Evolutionary conservation across 2,329 filamentous ascomycete genomes (phyloP).

Genomic region (Polytolypa hystricis): DNA sequence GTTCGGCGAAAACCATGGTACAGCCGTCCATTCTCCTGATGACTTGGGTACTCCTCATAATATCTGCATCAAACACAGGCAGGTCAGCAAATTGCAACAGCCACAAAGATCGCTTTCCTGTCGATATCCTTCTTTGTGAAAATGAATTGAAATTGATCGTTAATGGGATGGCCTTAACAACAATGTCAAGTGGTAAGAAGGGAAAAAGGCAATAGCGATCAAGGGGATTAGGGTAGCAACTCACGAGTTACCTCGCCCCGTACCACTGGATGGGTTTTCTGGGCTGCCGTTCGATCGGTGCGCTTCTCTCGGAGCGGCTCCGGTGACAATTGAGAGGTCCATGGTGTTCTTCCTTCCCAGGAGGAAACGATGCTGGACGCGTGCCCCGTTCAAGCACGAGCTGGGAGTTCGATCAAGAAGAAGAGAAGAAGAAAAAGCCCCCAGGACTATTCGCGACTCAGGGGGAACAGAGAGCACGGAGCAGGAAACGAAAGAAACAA

Average conservation of each 20-base stretch:
- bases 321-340: constrained; percentile 13
- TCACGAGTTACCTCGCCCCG: no score
- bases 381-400: background rate
- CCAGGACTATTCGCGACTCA: background rate
- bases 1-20: constrained; percentile 59
- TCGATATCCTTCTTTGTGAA: background rate
- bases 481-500: background rate
- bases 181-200: background rate
- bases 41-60: constrained; percentile 28
- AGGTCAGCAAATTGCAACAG: constrained; percentile 1
- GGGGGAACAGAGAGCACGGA: background rate
- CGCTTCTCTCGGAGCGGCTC: constrained; percentile 8
- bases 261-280: no score
- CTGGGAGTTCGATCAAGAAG: background rate
- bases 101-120: background rate
- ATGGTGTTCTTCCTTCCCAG: constrained; percentile 7
- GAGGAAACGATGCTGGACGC: background rate
- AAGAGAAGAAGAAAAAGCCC: background rate
- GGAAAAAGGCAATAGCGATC: no score
- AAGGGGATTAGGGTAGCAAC: background rate
- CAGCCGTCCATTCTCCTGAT: constrained; percentile 56
- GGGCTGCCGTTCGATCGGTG: constrained; percentile 7
- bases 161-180: background rate
- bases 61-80: constrained; percentile 17
- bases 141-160: background rate